phyloP scores from a whole-genome alignment of 495 filamentous ascomycete species.

The Xylaria grammica region DNA sequence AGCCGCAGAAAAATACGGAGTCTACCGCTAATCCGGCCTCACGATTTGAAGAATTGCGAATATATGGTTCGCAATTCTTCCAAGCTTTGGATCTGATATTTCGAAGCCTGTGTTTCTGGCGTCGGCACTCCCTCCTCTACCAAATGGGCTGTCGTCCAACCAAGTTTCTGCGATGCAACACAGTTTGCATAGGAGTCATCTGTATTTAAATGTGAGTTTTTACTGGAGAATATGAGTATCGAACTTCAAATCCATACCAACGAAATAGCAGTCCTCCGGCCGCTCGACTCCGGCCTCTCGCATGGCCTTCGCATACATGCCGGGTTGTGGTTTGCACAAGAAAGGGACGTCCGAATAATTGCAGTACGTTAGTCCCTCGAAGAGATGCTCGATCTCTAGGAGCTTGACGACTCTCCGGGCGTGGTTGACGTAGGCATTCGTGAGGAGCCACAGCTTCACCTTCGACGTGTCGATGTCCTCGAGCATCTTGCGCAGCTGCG shows the following conservation, averaged over 20 bases:
- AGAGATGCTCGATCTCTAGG: slow-evolving; percentile 81
- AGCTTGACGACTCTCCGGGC: slow-evolving; percentile 80
- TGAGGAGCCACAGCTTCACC: slow-evolving; percentile 90
- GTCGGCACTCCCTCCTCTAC: slow-evolving; percentile 69
- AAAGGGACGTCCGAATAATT: slow-evolving; percentile 74
- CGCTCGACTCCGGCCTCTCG: slow-evolving; percentile 64
- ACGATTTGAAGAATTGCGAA: slow-evolving; percentile 74
- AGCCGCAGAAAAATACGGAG: neutral
- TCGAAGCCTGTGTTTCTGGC: slow-evolving; percentile 64
- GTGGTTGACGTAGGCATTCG: slow-evolving; percentile 93
- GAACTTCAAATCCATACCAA: slow-evolving; percentile 62
- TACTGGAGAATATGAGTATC: slow-evolving; percentile 16
- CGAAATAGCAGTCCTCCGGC: slow-evolving; percentile 76
- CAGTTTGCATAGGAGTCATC: slow-evolving; percentile 86
- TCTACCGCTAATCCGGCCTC: slow-evolving; percentile 12
- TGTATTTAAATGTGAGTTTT: slow-evolving; percentile 40
- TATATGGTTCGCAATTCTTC: slow-evolving; percentile 75
- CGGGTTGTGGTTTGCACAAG: slow-evolving; percentile 81
- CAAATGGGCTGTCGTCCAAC: slow-evolving; percentile 83
- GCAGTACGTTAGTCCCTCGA: slow-evolving; percentile 92
- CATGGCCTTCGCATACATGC: slow-evolving; percentile 87
- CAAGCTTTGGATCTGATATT: slow-evolving; percentile 72
- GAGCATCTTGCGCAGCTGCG: slow-evolving; percentile 74
- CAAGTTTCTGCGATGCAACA: slow-evolving; percentile 69
- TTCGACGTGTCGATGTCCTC: slow-evolving; percentile 77